Base-by-base conservation (phyloP, 169 alveolate genomes). In the Babesia gibsoni region DNA sequence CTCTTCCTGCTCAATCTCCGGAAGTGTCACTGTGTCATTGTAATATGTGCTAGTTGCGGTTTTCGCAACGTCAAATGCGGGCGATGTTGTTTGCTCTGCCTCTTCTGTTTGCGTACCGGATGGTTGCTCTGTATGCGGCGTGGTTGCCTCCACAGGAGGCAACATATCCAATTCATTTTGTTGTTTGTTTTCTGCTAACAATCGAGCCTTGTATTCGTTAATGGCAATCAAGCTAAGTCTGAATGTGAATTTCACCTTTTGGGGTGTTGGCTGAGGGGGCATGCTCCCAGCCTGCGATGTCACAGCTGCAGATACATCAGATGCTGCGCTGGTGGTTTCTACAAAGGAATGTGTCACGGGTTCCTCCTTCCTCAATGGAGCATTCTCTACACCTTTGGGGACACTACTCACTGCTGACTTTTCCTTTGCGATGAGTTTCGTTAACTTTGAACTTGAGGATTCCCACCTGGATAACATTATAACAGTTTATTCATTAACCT, bases 141-240 rank as follows among this genome's bases (percentile, higher is more conserved):
- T 20, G 12, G n/a, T 20, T 16, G 12, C 57, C 20, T 14, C 57
- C 20, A 12, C n/a, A 12, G n/a, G 57, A 25, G 32, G 14, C 27
- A 9, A 14, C 33, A 20, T 39, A 12, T 16, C 41, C 25, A 52
- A 35, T 20, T 52, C 64, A 14, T 8, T 6, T 20, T 7, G 42
- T 52, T 4, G 36, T 16, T 32, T 20, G 7, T 27, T 25, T 41
- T 39, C 27, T 0, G 27, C 35, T 4, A 10, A 43, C 5, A 41
- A 10, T 10, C 72, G 72, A n/a, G 29, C 59, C 22, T 58, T 77
- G 52, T 77, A 77, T 10, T 77, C 86, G 35, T 77, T 72, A 22
- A 77, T 66, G 6, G 52, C 39, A 67, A 57, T 63, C 66, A 77
- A 57, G 32, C 46, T 77, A 2, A 77, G 54, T n/a, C 86, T 23